Conservation (phyloP, 1,284 basidiomycete species). For the Tremellales sp. region DNA sequence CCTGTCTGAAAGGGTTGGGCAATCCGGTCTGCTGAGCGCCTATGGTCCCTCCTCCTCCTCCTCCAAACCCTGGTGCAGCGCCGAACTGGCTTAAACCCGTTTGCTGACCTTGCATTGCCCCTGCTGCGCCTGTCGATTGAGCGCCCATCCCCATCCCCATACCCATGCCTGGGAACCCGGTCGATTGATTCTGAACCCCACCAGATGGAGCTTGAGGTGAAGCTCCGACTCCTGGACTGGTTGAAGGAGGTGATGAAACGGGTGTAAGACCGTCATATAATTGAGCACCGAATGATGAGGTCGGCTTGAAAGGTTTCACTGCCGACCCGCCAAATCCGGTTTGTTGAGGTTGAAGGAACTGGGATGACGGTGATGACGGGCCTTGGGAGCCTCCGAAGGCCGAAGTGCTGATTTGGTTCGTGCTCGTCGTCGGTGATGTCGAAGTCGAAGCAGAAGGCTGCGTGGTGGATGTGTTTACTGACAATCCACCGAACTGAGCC, state of each 20-base stretch:
- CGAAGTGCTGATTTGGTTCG: conserved; percentile 1
- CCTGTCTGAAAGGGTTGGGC: conserved; percentile 40
- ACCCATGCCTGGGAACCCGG: conserved; percentile 19
- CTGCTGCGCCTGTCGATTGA: not conserved
- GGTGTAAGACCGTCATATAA: conserved; percentile 73
- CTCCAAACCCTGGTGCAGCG: not conserved
- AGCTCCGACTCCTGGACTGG: not conserved
- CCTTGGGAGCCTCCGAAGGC: conserved; percentile 7
- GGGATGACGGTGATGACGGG: conserved; percentile 4
- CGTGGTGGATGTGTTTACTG: conserved; percentile 1
- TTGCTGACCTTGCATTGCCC: not conserved
- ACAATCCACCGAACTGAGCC: conserved; percentile 22
- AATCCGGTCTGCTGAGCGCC: conserved; percentile 51
- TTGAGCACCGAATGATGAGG: conserved; percentile 78
- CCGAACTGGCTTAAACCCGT: not conserved
- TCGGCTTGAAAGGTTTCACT: conserved; percentile 85
- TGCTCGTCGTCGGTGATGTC: conserved; percentile 2
- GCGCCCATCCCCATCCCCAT: not conserved
- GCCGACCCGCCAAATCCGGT: conserved; percentile 69
- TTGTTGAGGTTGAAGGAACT: conserved; percentile 61
- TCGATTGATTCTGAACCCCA: conserved; percentile 15
- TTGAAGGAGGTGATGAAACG: conserved; percentile 22
- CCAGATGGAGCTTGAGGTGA: conserved; percentile 2
- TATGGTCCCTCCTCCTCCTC: not conserved
- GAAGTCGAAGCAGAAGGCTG: conserved; percentile 2